A percentile compares a stretch with the other conserved stretches of the same genome.
Evolutionary conservation across 2,329 filamentous ascomycete genomes (phyloP).

Genomic region (Arthroderma sp.): DNA sequence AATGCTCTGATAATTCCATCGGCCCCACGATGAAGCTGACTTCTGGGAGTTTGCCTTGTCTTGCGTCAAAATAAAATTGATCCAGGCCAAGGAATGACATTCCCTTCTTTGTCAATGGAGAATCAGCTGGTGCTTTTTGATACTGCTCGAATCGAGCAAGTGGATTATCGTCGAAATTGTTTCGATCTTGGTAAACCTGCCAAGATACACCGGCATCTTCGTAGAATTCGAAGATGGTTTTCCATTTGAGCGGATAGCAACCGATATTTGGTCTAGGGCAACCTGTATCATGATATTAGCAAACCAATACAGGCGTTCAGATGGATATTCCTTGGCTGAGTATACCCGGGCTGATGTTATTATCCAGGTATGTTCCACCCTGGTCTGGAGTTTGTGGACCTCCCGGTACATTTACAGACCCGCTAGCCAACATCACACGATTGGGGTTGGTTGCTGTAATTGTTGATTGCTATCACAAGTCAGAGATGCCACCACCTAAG

Average conservation of each 20-base stretch:
- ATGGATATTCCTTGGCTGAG: too few relatives aligned
- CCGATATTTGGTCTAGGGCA: conserved; percentile 31
- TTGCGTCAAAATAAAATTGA: conserved; percentile 38
- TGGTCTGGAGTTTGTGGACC: conserved; percentile 29
- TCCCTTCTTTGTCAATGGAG: conserved; percentile 33
- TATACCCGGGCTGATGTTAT: conserved; percentile 36
- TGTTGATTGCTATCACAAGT: conserved; percentile 29
- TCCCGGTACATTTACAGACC: conserved; percentile 40
- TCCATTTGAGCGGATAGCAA: conserved; percentile 43
- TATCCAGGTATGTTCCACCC: conserved; percentile 38
- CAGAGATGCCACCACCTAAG: background rate
- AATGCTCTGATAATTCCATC: conserved; percentile 40
- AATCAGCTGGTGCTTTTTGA: conserved; percentile 31
- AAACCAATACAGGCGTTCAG: background rate
- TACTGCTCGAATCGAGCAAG: conserved; percentile 42
- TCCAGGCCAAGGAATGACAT: conserved; percentile 36
- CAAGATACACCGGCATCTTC: conserved; percentile 37
- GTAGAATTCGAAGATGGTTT: conserved; percentile 38
- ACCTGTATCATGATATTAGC: conserved; percentile 14
- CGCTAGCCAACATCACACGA: conserved; percentile 38
- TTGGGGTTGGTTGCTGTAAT: conserved; percentile 43
- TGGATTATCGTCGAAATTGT: conserved; percentile 44
- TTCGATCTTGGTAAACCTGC: conserved; percentile 38
- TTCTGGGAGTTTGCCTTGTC: conserved; percentile 38
- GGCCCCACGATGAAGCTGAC: conserved; percentile 40